Conservation (phyloP, 2,329 filamentous ascomycete species). For the Ophiocordyceps camponoti-leonardi region DNA sequence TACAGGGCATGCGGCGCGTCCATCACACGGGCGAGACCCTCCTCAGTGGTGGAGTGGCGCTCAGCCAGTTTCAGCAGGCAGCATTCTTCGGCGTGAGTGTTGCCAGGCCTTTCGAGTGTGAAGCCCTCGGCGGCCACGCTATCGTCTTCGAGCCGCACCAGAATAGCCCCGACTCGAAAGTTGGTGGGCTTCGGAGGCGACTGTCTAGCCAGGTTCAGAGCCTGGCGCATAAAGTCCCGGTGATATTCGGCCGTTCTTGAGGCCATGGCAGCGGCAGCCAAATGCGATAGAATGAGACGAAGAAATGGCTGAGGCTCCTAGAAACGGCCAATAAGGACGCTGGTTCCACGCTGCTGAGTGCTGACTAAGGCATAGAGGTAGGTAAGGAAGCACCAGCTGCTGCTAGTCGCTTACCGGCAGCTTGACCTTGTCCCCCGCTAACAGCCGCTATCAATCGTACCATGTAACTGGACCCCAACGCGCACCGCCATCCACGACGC, state of each 20-base stretch:
- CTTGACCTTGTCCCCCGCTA: not conserved
- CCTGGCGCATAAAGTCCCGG: slow-evolving; percentile 43
- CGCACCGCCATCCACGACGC: slow-evolving; percentile 2
- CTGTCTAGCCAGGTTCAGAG: slow-evolving; percentile 57
- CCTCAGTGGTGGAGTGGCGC: slow-evolving; percentile 30
- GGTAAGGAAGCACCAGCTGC: not conserved
- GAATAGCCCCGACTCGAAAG: slow-evolving; percentile 85
- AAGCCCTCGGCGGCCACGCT: slow-evolving; percentile 64
- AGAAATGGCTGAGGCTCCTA: not conserved
- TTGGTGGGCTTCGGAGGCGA: slow-evolving; percentile 82
- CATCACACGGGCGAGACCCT: slow-evolving; percentile 28
- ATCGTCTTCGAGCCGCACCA: slow-evolving; percentile 36
- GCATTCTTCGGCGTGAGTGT: slow-evolving; percentile 93
- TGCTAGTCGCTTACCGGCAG: not conserved
- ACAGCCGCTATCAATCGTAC: not conserved
- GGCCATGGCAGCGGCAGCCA: slow-evolving; percentile 6
- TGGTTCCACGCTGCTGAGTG: not conserved
- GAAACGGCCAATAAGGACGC: not conserved
- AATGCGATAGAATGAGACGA: not conserved
- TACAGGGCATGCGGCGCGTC: slow-evolving; percentile 40
- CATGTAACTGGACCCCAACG: no score
- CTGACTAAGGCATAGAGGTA: not conserved
- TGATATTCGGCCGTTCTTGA: slow-evolving; percentile 21
- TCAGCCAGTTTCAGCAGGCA: slow-evolving; percentile 60
- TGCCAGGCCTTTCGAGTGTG: slow-evolving; percentile 77